These are phyloP conservation scores for Tolypocladium inflatum DNA, from an alignment of 2,329 filamentous ascomycete species.

Conservation along the genomic window DNA sequence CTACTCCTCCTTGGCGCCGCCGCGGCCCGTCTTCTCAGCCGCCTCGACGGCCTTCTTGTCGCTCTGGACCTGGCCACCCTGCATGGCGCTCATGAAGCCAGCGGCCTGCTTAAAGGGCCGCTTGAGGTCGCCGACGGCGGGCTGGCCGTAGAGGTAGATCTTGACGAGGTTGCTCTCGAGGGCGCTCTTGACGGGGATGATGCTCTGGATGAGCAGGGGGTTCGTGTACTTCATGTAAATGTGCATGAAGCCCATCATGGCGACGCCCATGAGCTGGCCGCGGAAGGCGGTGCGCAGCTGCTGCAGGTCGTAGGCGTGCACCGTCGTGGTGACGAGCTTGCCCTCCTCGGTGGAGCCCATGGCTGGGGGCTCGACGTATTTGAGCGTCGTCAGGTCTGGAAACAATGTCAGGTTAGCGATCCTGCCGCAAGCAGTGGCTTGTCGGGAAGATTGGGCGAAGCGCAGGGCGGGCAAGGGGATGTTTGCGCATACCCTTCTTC, in stretches of 20 bases:
- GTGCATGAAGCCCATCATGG: conserved; percentile 99
- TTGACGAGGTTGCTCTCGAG: conserved; percentile 94
- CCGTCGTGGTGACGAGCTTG: conserved; percentile 92
- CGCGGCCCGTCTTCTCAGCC: conserved; percentile 64
- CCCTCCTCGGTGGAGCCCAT: conserved; percentile 91
- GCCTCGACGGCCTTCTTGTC: conserved; percentile 84
- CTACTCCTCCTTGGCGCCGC: conserved; percentile 65
- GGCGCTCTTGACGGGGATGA: conserved; percentile 93
- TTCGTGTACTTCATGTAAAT: conserved; percentile 99
- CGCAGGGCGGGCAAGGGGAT: neutral
- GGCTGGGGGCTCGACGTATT: conserved; percentile 93
- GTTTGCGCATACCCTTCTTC: conserved; percentile 70
- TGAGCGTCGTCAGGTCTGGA: conserved; percentile 88
- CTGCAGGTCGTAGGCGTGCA: conserved; percentile 85
- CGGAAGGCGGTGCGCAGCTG: conserved; percentile 83
- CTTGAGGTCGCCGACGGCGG: conserved; percentile 84
- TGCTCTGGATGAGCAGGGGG: conserved; percentile 95
- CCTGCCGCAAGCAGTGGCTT: neutral
- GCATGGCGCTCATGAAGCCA: conserved; percentile 74
- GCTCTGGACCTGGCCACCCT: conserved; percentile 68
- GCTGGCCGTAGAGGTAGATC: conserved; percentile 83
- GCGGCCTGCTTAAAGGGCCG: conserved; percentile 84
- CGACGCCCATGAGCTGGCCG: conserved; percentile 87
- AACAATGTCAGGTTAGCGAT: conserved; percentile 4
- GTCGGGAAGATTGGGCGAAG: neutral